Evolutionary conservation across 2,329 filamentous ascomycete species (phyloP).

Genomic region (Claviceps paspali): DNA sequence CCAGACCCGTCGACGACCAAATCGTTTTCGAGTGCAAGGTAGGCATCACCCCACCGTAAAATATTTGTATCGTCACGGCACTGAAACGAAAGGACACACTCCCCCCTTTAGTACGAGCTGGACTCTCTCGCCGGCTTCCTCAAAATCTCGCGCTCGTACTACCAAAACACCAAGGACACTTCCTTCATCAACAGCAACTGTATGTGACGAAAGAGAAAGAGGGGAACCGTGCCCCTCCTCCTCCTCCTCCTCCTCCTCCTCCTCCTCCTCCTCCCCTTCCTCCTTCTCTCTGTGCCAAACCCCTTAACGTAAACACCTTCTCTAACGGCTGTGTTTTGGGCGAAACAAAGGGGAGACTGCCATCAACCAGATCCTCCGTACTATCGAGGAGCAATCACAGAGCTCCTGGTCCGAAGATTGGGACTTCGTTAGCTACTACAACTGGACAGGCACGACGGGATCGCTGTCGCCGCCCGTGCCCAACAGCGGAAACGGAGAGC

Average conservation of each 20-base stretch:
- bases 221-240: no score
- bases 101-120: constrained; percentile 53
- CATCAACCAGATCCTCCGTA: constrained; percentile 14
- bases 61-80: no score
- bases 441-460: constrained; percentile 15
- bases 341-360: constrained; percentile 60
- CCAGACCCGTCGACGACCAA: constrained; percentile 12
- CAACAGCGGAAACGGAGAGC: constrained; percentile 62
- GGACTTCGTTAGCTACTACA: constrained; percentile 15
- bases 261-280: no score
- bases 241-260: no score
- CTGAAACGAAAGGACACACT: neutral
- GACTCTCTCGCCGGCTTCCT: constrained; percentile 79
- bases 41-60: no score
- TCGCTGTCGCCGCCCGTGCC: constrained; percentile 27
- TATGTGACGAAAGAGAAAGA: no score
- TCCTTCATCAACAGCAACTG: constrained; percentile 40
- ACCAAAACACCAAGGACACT: constrained; percentile 51
- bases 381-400: constrained; percentile 13
- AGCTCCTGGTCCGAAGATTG: constrained; percentile 12
- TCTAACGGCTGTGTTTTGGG: no score
- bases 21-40: constrained; percentile 16
- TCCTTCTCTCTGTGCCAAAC: constrained; percentile 9
- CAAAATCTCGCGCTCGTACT: constrained; percentile 64
- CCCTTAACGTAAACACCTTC: no score